Percentiles rank a stretch among this genome's conserved stretches.
These are phyloP conservation scores for Podaxis sp. DNA, from an alignment of 768 basidiomycete species.

Conservation along the genomic window DNA sequence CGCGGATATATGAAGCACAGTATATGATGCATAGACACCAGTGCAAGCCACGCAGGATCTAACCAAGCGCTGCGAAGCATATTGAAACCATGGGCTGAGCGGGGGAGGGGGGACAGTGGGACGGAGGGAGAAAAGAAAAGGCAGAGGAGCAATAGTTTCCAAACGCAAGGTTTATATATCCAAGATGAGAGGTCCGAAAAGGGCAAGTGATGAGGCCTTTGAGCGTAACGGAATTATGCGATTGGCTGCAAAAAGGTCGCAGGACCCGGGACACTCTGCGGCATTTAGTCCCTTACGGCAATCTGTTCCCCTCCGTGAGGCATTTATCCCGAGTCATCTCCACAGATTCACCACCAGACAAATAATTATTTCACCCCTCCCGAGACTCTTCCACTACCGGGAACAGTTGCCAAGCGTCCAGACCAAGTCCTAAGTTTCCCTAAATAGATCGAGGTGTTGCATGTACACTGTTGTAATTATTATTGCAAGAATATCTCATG, in stretches of 20 bases:
- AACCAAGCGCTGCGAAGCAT: neutral
- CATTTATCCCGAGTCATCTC: conserved; percentile 11
- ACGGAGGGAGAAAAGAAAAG: conserved; percentile 8
- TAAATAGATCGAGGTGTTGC: no score
- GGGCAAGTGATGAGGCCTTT: conserved; percentile 37
- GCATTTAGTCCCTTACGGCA: conserved; percentile 22
- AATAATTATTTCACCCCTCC: conserved; percentile 14
- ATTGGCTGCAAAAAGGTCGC: conserved; percentile 33
- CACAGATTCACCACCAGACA: conserved; percentile 1
- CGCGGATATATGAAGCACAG: no score
- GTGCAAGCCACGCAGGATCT: neutral
- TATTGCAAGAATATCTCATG: no score
- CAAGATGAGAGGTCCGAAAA: conserved; percentile 14
- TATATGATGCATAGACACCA: no score
- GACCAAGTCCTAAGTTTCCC: no score
- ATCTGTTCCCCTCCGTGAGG: conserved; percentile 1
- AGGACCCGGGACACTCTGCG: conserved; percentile 32
- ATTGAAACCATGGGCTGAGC: conserved; percentile 7
- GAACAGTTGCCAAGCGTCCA: neutral
- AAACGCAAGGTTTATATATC: conserved; percentile 21
- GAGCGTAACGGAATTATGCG: conserved; percentile 44
- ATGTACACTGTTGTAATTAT: no score
- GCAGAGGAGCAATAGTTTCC: neutral
- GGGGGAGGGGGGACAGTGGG: neutral
- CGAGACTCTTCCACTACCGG: conserved; percentile 13